phyloP scores from a whole-genome alignment of 257 asterid species.

The Avicennia marina region DNA sequence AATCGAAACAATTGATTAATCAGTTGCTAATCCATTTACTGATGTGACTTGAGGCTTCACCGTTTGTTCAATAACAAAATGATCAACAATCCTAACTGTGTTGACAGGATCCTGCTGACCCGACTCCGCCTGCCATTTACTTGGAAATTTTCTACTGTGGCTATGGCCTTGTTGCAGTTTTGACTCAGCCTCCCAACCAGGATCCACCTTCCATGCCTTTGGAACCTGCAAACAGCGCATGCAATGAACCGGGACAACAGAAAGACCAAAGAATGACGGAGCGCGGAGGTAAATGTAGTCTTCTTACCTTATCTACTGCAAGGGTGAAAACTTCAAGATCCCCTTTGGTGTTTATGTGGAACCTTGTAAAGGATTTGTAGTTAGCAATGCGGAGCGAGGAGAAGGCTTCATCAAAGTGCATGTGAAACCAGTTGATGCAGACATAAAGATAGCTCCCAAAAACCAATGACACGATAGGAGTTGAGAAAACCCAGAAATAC shows the following conservation, averaged over 20 bases:
- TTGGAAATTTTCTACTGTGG: constrained; percentile 66
- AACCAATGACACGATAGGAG: constrained; percentile 89
- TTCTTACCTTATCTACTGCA: constrained; percentile 89
- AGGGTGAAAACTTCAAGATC: constrained; percentile 93
- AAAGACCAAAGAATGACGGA: too few relatives aligned
- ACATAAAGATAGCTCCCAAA: constrained; percentile 94
- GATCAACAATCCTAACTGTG: constrained; percentile 73
- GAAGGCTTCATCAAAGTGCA: constrained; percentile 97
- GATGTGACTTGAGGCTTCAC: constrained; percentile 31
- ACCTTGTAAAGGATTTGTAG: constrained; percentile 91
- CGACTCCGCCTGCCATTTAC: constrained; percentile 73
- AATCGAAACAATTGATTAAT: too few relatives aligned
- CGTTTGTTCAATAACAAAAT: constrained; percentile 56
- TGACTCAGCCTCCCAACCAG: constrained; percentile 73
- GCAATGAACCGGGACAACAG: too few relatives aligned
- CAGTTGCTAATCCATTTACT: too few relatives aligned
- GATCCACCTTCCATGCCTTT: constrained; percentile 92
- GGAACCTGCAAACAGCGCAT: constrained; percentile 65
- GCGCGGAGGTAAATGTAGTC: too few relatives aligned
- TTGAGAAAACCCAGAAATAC: constrained; percentile 95
- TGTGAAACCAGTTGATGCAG: constrained; percentile 96
- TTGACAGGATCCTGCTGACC: constrained; percentile 77
- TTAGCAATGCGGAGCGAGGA: constrained; percentile 96
- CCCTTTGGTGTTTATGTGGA: constrained; percentile 65
- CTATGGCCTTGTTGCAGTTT: constrained; percentile 48